Conservation (phyloP, 208 protist genomes). For the Leishmania gerbilli region DNA sequence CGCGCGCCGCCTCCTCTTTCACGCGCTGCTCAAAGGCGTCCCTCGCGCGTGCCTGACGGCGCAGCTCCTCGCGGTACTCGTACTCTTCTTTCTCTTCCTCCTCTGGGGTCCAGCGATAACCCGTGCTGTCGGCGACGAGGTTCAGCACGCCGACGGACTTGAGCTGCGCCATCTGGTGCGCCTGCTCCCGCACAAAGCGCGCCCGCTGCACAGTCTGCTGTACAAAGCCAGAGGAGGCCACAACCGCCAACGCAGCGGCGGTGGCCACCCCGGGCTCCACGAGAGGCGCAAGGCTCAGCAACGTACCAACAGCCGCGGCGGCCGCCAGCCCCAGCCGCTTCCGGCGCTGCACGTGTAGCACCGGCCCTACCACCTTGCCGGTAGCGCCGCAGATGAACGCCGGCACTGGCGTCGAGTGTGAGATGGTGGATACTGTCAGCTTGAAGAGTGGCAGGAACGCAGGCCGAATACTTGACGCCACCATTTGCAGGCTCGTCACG, state of each 20-base stretch:
- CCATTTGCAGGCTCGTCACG: slow-evolving; percentile 62
- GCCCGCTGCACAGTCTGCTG: slow-evolving; percentile 31
- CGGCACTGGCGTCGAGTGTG: slow-evolving; percentile 43
- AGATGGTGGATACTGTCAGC: slow-evolving; percentile 68
- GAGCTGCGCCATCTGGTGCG: slow-evolving; percentile 63
- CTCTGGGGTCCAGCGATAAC: slow-evolving; percentile 83
- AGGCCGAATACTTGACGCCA: slow-evolving; percentile 68
- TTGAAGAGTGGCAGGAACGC: slow-evolving; percentile 86
- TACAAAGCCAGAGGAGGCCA: slow-evolving; percentile 35
- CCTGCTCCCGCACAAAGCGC: slow-evolving; percentile 54
- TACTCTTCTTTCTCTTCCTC: slow-evolving; percentile 88
- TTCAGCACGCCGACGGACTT: slow-evolving; percentile 78
- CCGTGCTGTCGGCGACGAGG: slow-evolving; percentile 72
- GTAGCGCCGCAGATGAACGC: slow-evolving; percentile 89
- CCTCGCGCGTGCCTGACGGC: slow-evolving; percentile 61
- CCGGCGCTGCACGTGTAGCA: slow-evolving; percentile 52
- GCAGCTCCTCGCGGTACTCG: slow-evolving; percentile 90
- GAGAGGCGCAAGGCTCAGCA: slow-evolving; percentile 55
- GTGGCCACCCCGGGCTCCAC: slow-evolving; percentile 69
- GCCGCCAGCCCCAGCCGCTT: slow-evolving; percentile 33
- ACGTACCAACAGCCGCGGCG: slow-evolving; percentile 31
- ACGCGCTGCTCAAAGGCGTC: slow-evolving; percentile 82
- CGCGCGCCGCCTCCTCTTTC: slow-evolving; percentile 79
- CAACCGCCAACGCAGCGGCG: slow-evolving; percentile 55
- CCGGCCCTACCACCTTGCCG: slow-evolving; percentile 79